A percentile compares a stretch with the other conserved stretches of the same genome.
These are phyloP conservation scores for Blastocrithidia nonstop DNA, from an alignment of 208 protist species.

Conservation along the genomic window DNA sequence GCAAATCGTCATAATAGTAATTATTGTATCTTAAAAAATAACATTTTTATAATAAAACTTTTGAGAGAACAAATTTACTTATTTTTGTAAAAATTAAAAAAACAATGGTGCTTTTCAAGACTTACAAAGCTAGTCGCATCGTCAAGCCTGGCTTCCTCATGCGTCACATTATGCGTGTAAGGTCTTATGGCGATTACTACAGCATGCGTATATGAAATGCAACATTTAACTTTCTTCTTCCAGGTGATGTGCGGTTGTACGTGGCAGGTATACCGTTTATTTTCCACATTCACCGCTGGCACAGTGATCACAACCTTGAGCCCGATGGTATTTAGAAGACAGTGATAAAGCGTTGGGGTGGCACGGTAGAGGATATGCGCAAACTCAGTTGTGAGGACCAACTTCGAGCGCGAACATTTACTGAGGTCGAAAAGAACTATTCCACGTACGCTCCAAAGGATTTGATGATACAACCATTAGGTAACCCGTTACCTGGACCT, in stretches of 20 bases:
- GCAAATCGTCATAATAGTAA: too few species aligned
- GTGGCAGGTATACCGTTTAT: conserved; percentile 46
- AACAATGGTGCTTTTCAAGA: conserved; percentile 67
- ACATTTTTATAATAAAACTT: too few species aligned
- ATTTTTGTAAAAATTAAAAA: too few species aligned
- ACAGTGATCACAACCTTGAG: conserved; percentile 65
- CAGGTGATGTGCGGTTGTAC: conserved; percentile 68
- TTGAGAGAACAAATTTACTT: too few species aligned
- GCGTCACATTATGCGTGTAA: conserved; percentile 40
- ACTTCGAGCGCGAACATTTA: conserved; percentile 56
- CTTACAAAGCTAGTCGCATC: conserved; percentile 61
- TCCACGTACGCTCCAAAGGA: conserved; percentile 77
- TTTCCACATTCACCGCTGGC: conserved; percentile 80
- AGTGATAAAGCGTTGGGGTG: conserved; percentile 76
- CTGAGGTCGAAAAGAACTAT: conserved; percentile 74
- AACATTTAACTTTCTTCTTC: conserved; percentile 44
- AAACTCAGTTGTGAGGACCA: conserved; percentile 72
- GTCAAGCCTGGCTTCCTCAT: conserved; percentile 50
- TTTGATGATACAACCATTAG: conserved; percentile 51
- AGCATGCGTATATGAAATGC: conserved; percentile 70
- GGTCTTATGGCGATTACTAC: conserved; percentile 71
- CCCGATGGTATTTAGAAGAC: conserved; percentile 59
- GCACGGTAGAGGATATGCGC: conserved; percentile 63
- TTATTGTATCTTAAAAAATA: too few species aligned
- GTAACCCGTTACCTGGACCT: conserved; percentile 61